These are phyloP conservation scores for Biancaea sappan DNA, from an alignment of 306 rosid species.

Conservation along the genomic window DNA sequence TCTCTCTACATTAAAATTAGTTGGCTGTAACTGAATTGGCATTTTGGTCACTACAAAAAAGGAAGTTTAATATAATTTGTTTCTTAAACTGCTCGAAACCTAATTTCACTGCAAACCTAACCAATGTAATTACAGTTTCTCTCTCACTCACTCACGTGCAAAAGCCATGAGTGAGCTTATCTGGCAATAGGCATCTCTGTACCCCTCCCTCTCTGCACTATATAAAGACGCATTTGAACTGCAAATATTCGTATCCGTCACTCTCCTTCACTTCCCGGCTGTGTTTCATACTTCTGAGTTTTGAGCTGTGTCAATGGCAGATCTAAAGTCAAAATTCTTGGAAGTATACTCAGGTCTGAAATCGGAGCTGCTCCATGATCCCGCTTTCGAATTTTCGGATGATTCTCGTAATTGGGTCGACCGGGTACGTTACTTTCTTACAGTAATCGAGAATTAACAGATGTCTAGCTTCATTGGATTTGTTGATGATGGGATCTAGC, in stretches of 20 bases:
- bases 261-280: background rate
- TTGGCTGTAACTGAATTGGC: no score
- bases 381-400: slow-evolving; percentile 71
- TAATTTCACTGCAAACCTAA: no score
- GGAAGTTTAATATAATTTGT: no score
- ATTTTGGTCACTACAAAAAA: no score
- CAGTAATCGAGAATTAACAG: background rate
- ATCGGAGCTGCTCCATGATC: slow-evolving; percentile 70
- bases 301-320: slow-evolving; percentile 67
- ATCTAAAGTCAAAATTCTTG: slow-evolving; percentile 69
- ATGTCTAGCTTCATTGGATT: background rate
- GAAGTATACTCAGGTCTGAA: slow-evolving; percentile 72
- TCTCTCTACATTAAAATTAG: no score
- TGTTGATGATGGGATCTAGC: background rate
- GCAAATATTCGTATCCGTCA: background rate
- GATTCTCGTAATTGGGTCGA: slow-evolving; percentile 76
- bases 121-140: no score
- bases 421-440: slow-evolving; percentile 41
- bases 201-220: background rate
- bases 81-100: background rate
- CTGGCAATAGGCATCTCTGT: background rate
- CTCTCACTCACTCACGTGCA: background rate
- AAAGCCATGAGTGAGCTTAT: background rate
- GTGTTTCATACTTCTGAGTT: background rate
- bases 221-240: background rate